Conservation (phyloP, 164 flowering plant species). For the Saururus chinensis region DNA sequence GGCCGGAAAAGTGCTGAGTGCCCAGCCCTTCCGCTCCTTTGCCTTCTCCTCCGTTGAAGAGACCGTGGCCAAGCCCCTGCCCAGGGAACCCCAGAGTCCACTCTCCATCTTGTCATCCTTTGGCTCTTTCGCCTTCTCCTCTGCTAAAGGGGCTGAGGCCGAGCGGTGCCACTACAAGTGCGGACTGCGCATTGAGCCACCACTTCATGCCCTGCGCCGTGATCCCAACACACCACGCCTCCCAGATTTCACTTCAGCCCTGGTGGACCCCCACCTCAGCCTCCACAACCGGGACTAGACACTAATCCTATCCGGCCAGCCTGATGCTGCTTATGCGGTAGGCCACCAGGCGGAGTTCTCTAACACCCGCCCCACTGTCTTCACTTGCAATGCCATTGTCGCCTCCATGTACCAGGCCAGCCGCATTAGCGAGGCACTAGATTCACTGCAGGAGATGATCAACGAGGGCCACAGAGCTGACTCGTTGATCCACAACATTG, state of each 20-base stretch:
- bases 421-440: conserved; percentile 50
- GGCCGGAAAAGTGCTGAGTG: conserved; percentile 80
- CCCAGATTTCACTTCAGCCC: conserved; percentile 67
- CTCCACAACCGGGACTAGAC: conserved; percentile 80
- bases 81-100: no score
- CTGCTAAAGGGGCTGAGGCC: conserved; percentile 88
- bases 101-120: conserved; percentile 46
- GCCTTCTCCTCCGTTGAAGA: conserved; percentile 35
- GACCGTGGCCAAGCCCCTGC: no score
- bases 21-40: conserved; percentile 79
- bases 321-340: conserved; percentile 49
- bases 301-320: conserved; percentile 58
- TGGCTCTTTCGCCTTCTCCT: conserved; percentile 76
- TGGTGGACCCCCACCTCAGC: conserved; percentile 61
- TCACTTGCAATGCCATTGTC: conserved; percentile 82
- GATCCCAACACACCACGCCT: conserved; percentile 31
- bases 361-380: conserved; percentile 63
- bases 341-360: conserved; percentile 69
- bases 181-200: conserved; percentile 78
- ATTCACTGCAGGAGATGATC: conserved; percentile 64
- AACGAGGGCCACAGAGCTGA: conserved; percentile 70
- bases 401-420: conserved; percentile 60
- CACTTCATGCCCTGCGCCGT: conserved; percentile 46
- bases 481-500: conserved; percentile 55
- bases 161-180: conserved; percentile 85